Evolutionary conservation across 345 rosid genomes (phyloP).

Genomic region (thale cress (Arabidopsis thaliana)): TAIR10.1 NC_003076.8:7229501-7230000

Average conservation of each 20-base stretch:
- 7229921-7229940: conserved; percentile 76
- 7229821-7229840: conserved; percentile 44
- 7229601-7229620: conserved; percentile 29
- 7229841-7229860: conserved; percentile 61
- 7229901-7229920: conserved; percentile 86
- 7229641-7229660: not conserved
- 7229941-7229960: conserved; percentile 86
- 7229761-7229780: conserved; percentile 71
- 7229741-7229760: conserved; percentile 79
- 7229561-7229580: conserved; percentile 26
- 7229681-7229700: too few relatives aligned
- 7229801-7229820: conserved; percentile 69
- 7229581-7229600: conserved; percentile 36
- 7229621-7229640: not conserved
- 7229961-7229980: conserved; percentile 70
- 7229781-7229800: conserved; percentile 84
- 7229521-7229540: conserved; percentile 31
- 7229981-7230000: conserved; percentile 74
- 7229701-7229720: not conserved
- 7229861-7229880: conserved; percentile 65
- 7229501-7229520: conserved; percentile 39
- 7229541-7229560: conserved; percentile 57
- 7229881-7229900: conserved; percentile 60
- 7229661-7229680: not conserved
- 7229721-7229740: conserved; percentile 45